A percentile compares a stretch with the other conserved stretches of the same genome.
phyloP scores from a whole-genome alignment of 164 flowering plant genomes.

The Tinospora cordifolia region DNA sequence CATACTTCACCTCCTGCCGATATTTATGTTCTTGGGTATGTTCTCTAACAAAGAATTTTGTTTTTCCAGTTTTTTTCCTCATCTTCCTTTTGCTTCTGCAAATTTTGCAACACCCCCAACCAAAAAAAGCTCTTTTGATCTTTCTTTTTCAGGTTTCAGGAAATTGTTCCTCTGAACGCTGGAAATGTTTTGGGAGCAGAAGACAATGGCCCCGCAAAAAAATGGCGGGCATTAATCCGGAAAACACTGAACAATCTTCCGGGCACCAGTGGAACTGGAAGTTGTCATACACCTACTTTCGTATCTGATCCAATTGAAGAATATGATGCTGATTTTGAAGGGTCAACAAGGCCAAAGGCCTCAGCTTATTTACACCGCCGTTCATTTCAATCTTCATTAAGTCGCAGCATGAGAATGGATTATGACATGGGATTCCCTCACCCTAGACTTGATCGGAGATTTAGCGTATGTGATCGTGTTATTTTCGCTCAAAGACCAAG shows the following conservation, averaged over 20 bases:
- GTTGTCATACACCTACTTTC: constrained; percentile 70
- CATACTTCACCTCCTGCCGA: constrained; percentile 95
- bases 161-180: constrained; percentile 93
- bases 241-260: constrained; percentile 77
- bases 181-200: constrained; percentile 95
- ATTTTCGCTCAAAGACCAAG: constrained; percentile 37
- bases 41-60: background rate
- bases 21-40: constrained; percentile 94
- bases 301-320: constrained; percentile 77
- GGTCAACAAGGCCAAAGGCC: constrained; percentile 55
- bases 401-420: constrained; percentile 44
- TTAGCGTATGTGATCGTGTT: constrained; percentile 43
- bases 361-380: constrained; percentile 44
- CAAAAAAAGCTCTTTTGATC: background rate
- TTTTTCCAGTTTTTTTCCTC: background rate
- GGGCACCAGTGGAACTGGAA: constrained; percentile 41
- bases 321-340: constrained; percentile 84
- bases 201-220: constrained; percentile 81
- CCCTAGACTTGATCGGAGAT: constrained; percentile 38
- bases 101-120: background rate
- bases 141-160: constrained; percentile 68
- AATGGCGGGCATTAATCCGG: constrained; percentile 77
- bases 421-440: constrained; percentile 28
- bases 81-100: background rate
- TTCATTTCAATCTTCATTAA: constrained; percentile 34